phyloP scores from a whole-genome alignment of 768 basidiomycete genomes.

The Russula sp. region DNA sequence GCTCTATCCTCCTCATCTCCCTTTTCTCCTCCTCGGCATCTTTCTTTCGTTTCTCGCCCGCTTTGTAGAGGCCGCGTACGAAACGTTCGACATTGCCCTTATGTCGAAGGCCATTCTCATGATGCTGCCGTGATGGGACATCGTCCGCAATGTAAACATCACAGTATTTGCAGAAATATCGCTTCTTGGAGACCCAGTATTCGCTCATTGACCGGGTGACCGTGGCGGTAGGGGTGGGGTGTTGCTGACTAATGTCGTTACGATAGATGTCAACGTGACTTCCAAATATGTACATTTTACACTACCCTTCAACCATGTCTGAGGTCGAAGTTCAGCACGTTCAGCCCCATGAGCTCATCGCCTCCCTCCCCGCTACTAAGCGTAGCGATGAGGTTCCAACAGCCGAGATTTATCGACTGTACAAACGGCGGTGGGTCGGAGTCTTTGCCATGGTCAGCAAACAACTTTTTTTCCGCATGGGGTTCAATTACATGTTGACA shows the following conservation, averaged over 20 bases:
- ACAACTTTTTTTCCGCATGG: not conserved
- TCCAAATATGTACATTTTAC: not conserved
- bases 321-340: too few relatives aligned
- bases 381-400: not conserved
- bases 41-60: slow-evolving; percentile 82
- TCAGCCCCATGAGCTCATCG: not conserved
- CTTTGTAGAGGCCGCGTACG: slow-evolving; percentile 89
- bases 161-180: slow-evolving; percentile 96
- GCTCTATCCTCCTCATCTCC: slow-evolving; percentile 84
- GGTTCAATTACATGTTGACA: not conserved
- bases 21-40: slow-evolving; percentile 81
- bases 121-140: slow-evolving; percentile 83
- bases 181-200: slow-evolving; percentile 91
- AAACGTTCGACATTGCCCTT: slow-evolving; percentile 93
- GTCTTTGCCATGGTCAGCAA: slow-evolving; percentile 57
- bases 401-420: slow-evolving; percentile 52
- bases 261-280: not conserved
- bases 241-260: not conserved
- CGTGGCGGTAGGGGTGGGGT: slow-evolving; percentile 10
- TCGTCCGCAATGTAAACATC: slow-evolving; percentile 97
- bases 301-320: not conserved
- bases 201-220: slow-evolving; percentile 59
- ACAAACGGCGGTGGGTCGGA: slow-evolving; percentile 67
- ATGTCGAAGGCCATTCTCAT: slow-evolving; percentile 91
- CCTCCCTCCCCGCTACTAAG: not conserved